Conservation (phyloP, 805 yeast species). For the Candida michaelii region DNA sequence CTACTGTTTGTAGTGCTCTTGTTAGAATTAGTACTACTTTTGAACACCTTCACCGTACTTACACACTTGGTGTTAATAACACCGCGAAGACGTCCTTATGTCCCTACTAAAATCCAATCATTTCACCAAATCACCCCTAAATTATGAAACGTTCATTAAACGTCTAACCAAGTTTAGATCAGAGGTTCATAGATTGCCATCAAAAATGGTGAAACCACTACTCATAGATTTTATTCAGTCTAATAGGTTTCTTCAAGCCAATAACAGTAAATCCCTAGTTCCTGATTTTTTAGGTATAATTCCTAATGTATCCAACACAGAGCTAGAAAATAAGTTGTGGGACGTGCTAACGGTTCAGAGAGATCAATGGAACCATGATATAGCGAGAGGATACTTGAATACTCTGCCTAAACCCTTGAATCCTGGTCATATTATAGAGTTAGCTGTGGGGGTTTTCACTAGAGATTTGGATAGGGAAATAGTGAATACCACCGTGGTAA, state of each 20-base stretch:
- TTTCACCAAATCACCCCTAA: conserved; percentile 5
- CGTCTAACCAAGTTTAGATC: not conserved
- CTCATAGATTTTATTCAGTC: conserved; percentile 25
- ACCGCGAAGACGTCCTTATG: too few relatives aligned
- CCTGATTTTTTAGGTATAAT: conserved; percentile 5
- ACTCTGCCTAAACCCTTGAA: conserved; percentile 7
- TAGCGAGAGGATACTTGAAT: conserved; percentile 5
- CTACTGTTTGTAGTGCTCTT: too few relatives aligned
- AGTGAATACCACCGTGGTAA: conserved; percentile 10
- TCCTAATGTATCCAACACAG: conserved; percentile 1
- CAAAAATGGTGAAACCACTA: not conserved
- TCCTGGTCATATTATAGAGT: conserved; percentile 5
- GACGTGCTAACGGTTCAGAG: not conserved
- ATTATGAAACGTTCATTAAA: conserved; percentile 4
- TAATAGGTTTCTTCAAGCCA: conserved; percentile 20
- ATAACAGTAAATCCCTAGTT: not conserved
- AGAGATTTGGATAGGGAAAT: not conserved
- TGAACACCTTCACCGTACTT: too few relatives aligned
- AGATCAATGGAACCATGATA: not conserved
- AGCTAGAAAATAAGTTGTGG: conserved; percentile 1
- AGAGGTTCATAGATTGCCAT: not conserved
- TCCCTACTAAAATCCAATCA: conserved; percentile 1
- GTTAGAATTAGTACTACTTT: too few relatives aligned
- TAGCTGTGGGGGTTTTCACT: not conserved
- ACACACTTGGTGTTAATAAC: too few relatives aligned